Evolutionary conservation across 2,329 filamentous ascomycete species (phyloP).

Genomic region (Chaetomium sp.): DNA sequence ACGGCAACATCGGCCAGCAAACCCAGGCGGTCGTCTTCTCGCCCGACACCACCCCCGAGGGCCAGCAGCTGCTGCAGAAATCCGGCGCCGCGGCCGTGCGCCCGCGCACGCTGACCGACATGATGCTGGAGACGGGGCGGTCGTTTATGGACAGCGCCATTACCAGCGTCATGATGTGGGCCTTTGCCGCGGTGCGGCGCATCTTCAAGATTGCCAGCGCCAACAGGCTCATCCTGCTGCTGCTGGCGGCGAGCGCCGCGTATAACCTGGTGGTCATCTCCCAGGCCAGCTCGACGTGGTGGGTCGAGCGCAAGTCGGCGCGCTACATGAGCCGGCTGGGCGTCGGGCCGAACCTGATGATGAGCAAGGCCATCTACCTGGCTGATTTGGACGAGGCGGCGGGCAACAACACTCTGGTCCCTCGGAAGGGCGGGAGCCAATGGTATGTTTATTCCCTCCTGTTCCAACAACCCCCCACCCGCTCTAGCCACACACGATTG

Average conservation of each 20-base stretch:
- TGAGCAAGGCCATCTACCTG: slow-evolving; percentile 85
- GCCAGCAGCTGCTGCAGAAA: slow-evolving; percentile 27
- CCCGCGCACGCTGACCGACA: slow-evolving; percentile 63
- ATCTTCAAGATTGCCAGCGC: slow-evolving; percentile 70
- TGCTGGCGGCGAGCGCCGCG: slow-evolving; percentile 69
- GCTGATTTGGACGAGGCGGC: slow-evolving; percentile 72
- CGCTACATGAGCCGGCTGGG: slow-evolving; percentile 82
- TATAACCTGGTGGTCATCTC: slow-evolving; percentile 77
- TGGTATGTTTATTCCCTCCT: slow-evolving; percentile 44
- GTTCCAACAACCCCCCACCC: too few species aligned
- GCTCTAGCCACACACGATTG: not conserved
- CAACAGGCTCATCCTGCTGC: slow-evolving; percentile 70
- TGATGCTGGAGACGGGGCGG: slow-evolving; percentile 71
- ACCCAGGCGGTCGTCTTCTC: slow-evolving; percentile 64
- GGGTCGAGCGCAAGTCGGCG: slow-evolving; percentile 77
- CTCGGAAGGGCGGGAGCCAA: slow-evolving; percentile 47
- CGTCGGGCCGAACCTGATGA: slow-evolving; percentile 73
- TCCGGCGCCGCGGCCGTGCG: slow-evolving; percentile 56
- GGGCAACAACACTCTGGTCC: slow-evolving; percentile 38
- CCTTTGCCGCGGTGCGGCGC: slow-evolving; percentile 66
- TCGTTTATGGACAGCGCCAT: slow-evolving; percentile 75
- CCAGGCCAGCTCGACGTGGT: slow-evolving; percentile 75
- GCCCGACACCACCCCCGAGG: slow-evolving; percentile 45
- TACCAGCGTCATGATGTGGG: slow-evolving; percentile 76
- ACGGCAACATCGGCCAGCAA: slow-evolving; percentile 72